These are phyloP conservation scores for Neurospora sp. DNA, from an alignment of 495 filamentous ascomycete genomes.

Conservation along the genomic window DNA sequence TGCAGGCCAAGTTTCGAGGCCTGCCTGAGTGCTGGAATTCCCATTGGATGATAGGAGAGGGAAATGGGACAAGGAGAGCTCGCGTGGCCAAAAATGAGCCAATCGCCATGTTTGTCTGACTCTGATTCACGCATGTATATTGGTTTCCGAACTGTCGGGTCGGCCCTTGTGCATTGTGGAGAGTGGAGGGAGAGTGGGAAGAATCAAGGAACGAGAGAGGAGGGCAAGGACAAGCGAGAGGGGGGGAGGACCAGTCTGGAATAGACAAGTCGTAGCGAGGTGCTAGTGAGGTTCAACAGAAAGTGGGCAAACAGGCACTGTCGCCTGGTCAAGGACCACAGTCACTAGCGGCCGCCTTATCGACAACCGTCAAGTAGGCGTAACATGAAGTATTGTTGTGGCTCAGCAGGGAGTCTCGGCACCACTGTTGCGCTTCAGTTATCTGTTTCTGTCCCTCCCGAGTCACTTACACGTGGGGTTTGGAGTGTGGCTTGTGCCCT, in stretches of 20 bases:
- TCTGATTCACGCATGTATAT: not conserved
- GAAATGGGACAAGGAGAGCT: not conserved
- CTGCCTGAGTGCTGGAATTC: not conserved
- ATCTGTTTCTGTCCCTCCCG: not conserved
- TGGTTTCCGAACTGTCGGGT: constrained; percentile 6
- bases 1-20: not conserved
- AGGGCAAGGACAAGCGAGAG: not conserved
- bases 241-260: not conserved
- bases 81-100: not conserved
- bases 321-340: too few relatives aligned
- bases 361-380: too few relatives aligned
- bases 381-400: too few relatives aligned
- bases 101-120: not conserved
- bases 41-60: not conserved
- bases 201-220: not conserved
- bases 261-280: not conserved
- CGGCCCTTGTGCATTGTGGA: not conserved
- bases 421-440: not conserved
- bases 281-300: not conserved
- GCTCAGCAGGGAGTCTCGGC: too few relatives aligned
- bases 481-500: not conserved
- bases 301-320: too few relatives aligned
- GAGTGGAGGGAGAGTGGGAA: not conserved
- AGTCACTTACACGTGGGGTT: not conserved
- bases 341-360: too few relatives aligned